phyloP scores from a whole-genome alignment of 495 filamentous ascomycete species.

The Chaetomium fimeti region DNA sequence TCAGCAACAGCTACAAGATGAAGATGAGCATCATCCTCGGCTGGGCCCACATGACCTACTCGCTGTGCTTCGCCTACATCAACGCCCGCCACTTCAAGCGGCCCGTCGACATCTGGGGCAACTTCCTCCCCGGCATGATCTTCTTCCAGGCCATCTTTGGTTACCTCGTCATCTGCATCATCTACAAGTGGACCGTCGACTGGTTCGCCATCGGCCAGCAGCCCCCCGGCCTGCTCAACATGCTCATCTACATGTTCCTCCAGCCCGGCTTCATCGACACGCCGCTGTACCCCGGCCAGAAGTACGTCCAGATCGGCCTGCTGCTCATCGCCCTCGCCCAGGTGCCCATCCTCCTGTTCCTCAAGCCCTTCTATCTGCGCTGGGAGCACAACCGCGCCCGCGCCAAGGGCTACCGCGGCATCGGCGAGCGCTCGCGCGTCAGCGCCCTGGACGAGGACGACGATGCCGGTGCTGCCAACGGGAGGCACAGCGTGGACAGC shows the following conservation, averaged over 20 bases:
- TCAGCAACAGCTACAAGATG: constrained; percentile 99
- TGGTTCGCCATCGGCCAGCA: constrained; percentile 66
- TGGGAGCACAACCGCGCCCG: constrained; percentile 89
- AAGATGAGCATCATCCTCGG: constrained; percentile 96
- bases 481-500: constrained; percentile 69
- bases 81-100: constrained; percentile 94
- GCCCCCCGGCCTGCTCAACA: constrained; percentile 90
- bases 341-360: constrained; percentile 86
- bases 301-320: constrained; percentile 68
- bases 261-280: constrained; percentile 70
- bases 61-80: constrained; percentile 85
- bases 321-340: constrained; percentile 81
- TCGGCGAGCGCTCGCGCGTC: constrained; percentile 82
- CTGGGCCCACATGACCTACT: constrained; percentile 98
- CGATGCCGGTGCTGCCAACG: constrained; percentile 47
- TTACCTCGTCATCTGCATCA: constrained; percentile 87
- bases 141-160: constrained; percentile 99
- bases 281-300: constrained; percentile 75
- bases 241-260: constrained; percentile 99
- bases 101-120: constrained; percentile 91
- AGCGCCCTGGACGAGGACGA: constrained; percentile 86
- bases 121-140: constrained; percentile 96
- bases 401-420: constrained; percentile 83
- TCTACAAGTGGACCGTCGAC: constrained; percentile 96
- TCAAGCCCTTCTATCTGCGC: constrained; percentile 92